Evolutionary conservation across 805 yeast species (phyloP).

Genomic region (Saccharomyces kudriavzevii): DNA sequence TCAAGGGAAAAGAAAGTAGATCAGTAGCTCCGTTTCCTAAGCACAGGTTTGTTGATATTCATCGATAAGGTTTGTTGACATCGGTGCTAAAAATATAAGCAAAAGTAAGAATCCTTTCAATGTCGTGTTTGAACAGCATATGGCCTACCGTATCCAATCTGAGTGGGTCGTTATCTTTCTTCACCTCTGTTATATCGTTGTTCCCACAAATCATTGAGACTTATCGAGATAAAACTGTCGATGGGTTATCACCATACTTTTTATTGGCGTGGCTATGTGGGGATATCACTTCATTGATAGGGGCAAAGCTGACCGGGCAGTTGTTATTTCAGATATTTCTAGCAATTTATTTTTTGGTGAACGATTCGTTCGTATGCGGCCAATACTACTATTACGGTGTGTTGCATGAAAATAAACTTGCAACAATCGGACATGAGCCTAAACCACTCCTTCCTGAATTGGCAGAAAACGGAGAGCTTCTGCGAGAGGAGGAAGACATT

Average conservation of each 20-base stretch:
- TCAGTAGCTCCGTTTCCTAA: neutral
- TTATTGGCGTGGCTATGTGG: constrained; percentile 40
- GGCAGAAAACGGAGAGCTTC: neutral
- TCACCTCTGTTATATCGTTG: constrained; percentile 41
- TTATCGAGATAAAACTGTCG: constrained; percentile 48
- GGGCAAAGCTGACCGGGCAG: constrained; percentile 71
- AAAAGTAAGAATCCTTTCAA: neutral
- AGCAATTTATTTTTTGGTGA: constrained; percentile 63
- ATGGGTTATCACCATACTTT: constrained; percentile 48
- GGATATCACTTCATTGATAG: constrained; percentile 47
- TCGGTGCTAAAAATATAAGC: neutral
- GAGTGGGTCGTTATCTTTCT: constrained; percentile 39
- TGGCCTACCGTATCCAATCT: constrained; percentile 29
- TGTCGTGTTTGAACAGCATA: constrained; percentile 8
- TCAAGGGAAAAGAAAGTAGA: neutral
- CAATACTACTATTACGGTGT: constrained; percentile 66
- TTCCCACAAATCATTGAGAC: constrained; percentile 53
- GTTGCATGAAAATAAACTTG: constrained; percentile 24
- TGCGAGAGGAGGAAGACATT: neutral
- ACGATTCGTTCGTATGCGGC: constrained; percentile 57
- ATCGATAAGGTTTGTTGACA: neutral
- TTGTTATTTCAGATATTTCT: constrained; percentile 71
- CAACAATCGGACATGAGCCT: constrained; percentile 31
- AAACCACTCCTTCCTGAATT: constrained; percentile 11
- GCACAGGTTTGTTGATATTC: neutral